Evolutionary conservation across 1,284 basidiomycete genomes (phyloP).

Genomic region (Cryptococcus depauperatus): DNA sequence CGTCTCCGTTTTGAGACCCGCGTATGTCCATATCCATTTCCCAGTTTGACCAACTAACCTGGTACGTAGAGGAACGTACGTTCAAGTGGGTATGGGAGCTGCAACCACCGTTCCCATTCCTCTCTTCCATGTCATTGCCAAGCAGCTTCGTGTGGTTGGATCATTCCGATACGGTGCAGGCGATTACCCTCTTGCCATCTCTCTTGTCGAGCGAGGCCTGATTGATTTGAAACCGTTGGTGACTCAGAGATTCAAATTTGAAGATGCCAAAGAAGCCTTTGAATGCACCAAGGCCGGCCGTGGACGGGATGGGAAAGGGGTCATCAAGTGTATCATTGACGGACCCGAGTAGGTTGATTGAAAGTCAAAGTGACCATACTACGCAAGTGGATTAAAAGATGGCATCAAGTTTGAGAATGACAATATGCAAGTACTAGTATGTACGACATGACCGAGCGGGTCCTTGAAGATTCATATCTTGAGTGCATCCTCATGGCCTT

Average conservation of each 20-base stretch:
- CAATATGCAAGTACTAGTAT: no score
- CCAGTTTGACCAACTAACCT: not conserved
- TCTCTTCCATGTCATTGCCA: conserved; percentile 39
- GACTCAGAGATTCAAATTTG: conserved; percentile 53
- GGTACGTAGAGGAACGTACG: conserved; percentile 35
- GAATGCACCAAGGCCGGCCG: conserved; percentile 56
- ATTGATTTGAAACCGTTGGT: conserved; percentile 51
- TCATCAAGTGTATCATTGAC: conserved; percentile 44
- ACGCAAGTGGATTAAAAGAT: no score
- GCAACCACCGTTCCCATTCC: conserved; percentile 35
- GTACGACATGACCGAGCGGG: no score
- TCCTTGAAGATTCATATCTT: no score
- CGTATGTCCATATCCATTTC: conserved; percentile 33
- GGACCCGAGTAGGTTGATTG: conserved; percentile 35
- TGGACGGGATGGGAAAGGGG: conserved; percentile 53
- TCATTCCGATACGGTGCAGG: conserved; percentile 46
- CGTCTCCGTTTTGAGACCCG: conserved; percentile 56
- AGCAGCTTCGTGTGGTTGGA: conserved; percentile 41
- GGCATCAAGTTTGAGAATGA: no score
- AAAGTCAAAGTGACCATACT: no score
- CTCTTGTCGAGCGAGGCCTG: conserved; percentile 49
- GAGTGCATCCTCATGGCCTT: no score
- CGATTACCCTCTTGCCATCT: conserved; percentile 50
- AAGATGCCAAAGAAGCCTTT: conserved; percentile 51
- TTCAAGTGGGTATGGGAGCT: conserved; percentile 44